Base-by-base conservation (phyloP, 176 grass and related monocot genomes). In the Lolium multiflorum region DNA sequence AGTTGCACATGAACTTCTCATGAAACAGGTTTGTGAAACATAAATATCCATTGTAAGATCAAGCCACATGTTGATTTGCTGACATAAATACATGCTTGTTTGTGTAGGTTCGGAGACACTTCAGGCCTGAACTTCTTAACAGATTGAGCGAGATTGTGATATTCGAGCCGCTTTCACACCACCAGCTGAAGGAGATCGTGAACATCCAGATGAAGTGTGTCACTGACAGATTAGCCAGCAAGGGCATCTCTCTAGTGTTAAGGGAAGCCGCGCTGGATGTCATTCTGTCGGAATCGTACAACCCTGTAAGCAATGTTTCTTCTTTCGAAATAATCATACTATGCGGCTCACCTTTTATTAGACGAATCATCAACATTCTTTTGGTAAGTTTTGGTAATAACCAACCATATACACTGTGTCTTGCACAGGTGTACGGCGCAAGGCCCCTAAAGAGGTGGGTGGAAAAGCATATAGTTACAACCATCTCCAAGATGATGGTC, bases 201-300 rank as follows among this genome's bases (percentile, higher is more conserved):
- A 80, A 81, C 59, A 77, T 75, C 5, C 92, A 94, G 48, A 94
- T 94, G 84, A 91, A 94, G 75, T 61, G 66, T 38, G 67, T 91
- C 43, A 81, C 80, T 9, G 68, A 69, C 20, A 87, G 89, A 41
- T 83, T 82, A 12, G 80, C 89, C 10, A 81, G 89, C 51, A 83
- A 76, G 78, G 92, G 89, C 5, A 37, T 94, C 61, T 68, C 80
- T 52, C 47, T 94, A 28, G 83, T 87, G 43, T 70, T 88, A 3
- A 81, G 89, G 52, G 92, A 94, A 74, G 86, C 86, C 22, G 87
- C 89, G 1, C 37, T 89, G 22, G 89, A 89, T 37, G 52, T 94
- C 9, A 87, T 94, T 56, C 61, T 89, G 14, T 87, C 86, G 1
- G 75, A 75, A 75, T 75, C 72, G 48, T 31, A 75, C 24, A 50